These are phyloP conservation scores for Ophiostoma novo-ulmi DNA, from an alignment of 2,329 filamentous ascomycete genomes.

Conservation along the genomic window DNA sequence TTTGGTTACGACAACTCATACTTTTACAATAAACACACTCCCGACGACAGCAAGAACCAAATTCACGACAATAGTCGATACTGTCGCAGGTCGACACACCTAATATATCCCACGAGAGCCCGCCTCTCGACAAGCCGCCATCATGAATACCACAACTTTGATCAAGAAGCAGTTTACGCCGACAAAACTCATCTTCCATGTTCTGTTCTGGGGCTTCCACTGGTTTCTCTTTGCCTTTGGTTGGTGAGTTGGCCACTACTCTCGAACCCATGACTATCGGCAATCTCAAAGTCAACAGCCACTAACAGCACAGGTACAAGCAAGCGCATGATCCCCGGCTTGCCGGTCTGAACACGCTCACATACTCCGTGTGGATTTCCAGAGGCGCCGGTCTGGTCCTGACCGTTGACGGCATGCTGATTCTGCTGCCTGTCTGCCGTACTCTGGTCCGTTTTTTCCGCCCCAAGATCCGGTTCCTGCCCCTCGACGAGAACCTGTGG, in stretches of 20 bases:
- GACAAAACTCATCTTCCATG: slow-evolving; percentile 70
- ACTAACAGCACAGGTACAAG: slow-evolving; percentile 47
- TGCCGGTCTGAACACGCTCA: slow-evolving; percentile 71
- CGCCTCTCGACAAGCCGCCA: slow-evolving; percentile 33
- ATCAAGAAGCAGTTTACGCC: slow-evolving; percentile 62
- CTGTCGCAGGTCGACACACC: slow-evolving; percentile 54
- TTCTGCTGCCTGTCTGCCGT: slow-evolving; percentile 89
- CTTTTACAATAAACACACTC: background rate
- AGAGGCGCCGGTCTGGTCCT: slow-evolving; percentile 85
- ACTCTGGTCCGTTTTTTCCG: slow-evolving; percentile 79
- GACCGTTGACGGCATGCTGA: slow-evolving; percentile 77
- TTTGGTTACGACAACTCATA: background rate
- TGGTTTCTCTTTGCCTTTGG: slow-evolving; percentile 74
- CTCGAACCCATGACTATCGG: slow-evolving; percentile 2
- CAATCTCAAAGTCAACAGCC: too few species aligned
- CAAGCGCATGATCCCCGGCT: slow-evolving; percentile 65
- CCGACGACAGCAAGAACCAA: slow-evolving; percentile 10
- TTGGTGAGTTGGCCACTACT: slow-evolving; percentile 55
- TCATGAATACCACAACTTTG: slow-evolving; percentile 38
- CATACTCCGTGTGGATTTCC: slow-evolving; percentile 92
- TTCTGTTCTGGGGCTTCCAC: slow-evolving; percentile 76
- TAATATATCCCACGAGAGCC: slow-evolving; percentile 29
- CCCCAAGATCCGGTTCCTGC: slow-evolving; percentile 81
- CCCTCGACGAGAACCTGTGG: slow-evolving; percentile 95
- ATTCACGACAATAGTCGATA: slow-evolving; percentile 17